Percentiles rank a stretch among this genome's conserved stretches.
phyloP scores from a whole-genome alignment of 805 yeast genomes.

The Ogataea degrootiae region DNA sequence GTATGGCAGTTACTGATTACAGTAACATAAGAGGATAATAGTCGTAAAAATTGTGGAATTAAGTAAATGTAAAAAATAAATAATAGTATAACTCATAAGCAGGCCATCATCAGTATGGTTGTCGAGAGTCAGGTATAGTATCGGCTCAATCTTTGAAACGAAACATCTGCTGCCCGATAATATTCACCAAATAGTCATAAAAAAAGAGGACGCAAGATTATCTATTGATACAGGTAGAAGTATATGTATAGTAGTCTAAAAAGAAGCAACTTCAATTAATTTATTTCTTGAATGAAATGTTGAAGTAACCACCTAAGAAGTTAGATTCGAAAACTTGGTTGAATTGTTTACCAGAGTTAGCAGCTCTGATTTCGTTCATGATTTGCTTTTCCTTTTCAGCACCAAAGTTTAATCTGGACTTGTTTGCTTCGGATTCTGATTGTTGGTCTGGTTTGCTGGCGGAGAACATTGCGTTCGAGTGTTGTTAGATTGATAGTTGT shows the following conservation, averaged over 20 bases:
- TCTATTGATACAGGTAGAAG: background rate
- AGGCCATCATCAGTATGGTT: no score
- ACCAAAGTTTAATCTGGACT: constrained; percentile 31
- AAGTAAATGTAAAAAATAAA: no score
- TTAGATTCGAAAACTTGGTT: constrained; percentile 25
- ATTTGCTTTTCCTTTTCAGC: constrained; percentile 37
- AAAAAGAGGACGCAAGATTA: no score
- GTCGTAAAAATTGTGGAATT: no score
- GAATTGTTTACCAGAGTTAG: constrained; percentile 22
- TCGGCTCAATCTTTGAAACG: no score
- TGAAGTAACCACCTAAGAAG: constrained; percentile 29
- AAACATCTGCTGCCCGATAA: no score
- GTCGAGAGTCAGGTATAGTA: no score
- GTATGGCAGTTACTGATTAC: no score
- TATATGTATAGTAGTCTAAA: background rate
- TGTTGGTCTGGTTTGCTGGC: constrained; percentile 22
- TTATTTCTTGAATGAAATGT: constrained; percentile 26
- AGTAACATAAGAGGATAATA: no score
- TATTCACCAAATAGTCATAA: no score
- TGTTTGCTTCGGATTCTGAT: constrained; percentile 29
- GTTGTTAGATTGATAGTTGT: background rate
- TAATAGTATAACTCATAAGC: no score
- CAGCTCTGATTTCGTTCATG: constrained; percentile 33
- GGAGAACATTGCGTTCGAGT: constrained; percentile 23
- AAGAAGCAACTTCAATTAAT: background rate